Percentiles rank a stretch among this genome's conserved stretches.
Evolutionary conservation across 345 rosid species (phyloP).

Genomic region (Barbarea vulgaris): DNA sequence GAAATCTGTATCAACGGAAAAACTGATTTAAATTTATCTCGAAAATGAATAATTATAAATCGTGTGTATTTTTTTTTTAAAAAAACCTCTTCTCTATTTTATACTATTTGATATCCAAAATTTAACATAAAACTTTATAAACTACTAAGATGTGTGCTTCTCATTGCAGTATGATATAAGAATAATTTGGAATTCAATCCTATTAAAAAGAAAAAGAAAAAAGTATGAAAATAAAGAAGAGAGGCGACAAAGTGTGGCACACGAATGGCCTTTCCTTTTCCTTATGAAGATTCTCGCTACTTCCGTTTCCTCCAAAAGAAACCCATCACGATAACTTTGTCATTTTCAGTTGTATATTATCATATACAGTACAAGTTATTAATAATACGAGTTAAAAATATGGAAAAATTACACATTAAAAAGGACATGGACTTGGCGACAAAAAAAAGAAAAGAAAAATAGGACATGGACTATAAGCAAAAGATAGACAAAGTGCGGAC

Average conservation of each 20-base stretch:
- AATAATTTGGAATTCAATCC: not conserved
- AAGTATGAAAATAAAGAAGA: not conserved
- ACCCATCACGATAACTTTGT: conserved; percentile 23
- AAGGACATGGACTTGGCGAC: not conserved
- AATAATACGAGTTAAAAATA: not conserved
- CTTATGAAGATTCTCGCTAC: conserved; percentile 13
- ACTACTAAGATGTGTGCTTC: not conserved
- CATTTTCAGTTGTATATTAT: not conserved
- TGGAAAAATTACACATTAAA: not conserved
- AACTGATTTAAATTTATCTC: no score
- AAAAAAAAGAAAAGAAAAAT: no score
- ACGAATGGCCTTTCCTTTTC: conserved; percentile 31
- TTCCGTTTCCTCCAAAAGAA: conserved; percentile 29
- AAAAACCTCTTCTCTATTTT: no score
- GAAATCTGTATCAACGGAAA: no score
- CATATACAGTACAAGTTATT: not conserved
- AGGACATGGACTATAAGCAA: not conserved
- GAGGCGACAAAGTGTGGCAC: conserved; percentile 36
- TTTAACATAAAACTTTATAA: not conserved
- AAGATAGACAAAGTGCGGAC: not conserved
- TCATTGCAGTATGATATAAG: not conserved
- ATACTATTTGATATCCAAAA: not conserved
- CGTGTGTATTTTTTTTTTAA: not conserved
- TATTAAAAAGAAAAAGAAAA: not conserved
- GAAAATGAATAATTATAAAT: not conserved